Evolutionary conservation across 805 yeast genomes (phyloP).

Genomic region (Saccharomycopsis selenospora): DNA sequence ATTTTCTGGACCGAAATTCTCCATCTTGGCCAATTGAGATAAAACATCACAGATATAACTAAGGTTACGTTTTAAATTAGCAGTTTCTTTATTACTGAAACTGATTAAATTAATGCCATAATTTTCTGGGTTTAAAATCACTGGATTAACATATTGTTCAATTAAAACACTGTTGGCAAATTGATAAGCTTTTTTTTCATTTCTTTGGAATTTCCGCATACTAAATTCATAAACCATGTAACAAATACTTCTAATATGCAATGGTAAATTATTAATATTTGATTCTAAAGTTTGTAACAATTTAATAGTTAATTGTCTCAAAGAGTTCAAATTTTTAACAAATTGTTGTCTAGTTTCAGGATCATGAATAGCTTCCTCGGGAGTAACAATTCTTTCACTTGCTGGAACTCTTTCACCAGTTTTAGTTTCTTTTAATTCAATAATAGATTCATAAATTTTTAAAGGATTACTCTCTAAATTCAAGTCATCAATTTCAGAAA

Average conservation of each 20-base stretch:
- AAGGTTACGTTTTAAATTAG: slow-evolving; percentile 39
- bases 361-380: slow-evolving; percentile 72
- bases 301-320: slow-evolving; percentile 65
- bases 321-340: slow-evolving; percentile 61
- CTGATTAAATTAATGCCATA: slow-evolving; percentile 40
- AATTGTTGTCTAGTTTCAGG: slow-evolving; percentile 63
- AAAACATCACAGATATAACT: slow-evolving; percentile 50
- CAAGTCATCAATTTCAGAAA: slow-evolving; percentile 32
- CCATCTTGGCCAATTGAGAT: slow-evolving; percentile 59
- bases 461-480: slow-evolving; percentile 81
- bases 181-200: slow-evolving; percentile 53
- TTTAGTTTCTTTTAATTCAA: slow-evolving; percentile 7
- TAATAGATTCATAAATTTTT: slow-evolving; percentile 35
- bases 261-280: slow-evolving; percentile 42
- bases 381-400: slow-evolving; percentile 29
- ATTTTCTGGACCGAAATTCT: slow-evolving; percentile 52
- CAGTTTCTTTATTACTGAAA: slow-evolving; percentile 24
- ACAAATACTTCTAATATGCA: slow-evolving; percentile 50
- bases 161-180: slow-evolving; percentile 61
- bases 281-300: slow-evolving; percentile 46
- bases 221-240: slow-evolving; percentile 35
- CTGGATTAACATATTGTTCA: slow-evolving; percentile 42
- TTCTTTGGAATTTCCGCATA: slow-evolving; percentile 41
- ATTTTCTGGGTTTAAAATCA: slow-evolving; percentile 47
- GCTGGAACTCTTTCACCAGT: slow-evolving; percentile 14